Base-by-base conservation (phyloP, 2,329 filamentous ascomycete genomes). In the Pseudopyrenochaeta lycopersici region DNA sequence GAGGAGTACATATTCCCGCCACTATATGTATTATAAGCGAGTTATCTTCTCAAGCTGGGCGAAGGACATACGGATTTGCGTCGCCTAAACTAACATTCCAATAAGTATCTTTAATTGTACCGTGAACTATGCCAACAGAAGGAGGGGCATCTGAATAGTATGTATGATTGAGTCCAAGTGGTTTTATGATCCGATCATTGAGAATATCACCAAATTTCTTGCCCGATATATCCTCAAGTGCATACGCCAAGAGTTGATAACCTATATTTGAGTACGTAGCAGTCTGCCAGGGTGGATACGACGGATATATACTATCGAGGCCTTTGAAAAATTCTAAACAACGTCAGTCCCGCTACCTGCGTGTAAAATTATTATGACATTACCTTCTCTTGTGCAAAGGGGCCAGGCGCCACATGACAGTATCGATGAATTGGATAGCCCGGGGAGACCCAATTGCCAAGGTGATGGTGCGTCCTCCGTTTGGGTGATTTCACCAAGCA, bases 131-230 rank as follows among this genome's bases (percentile, higher is more conserved):
- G 0, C 63, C 72, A 42, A 52, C 54, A 1, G 58, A 58, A 5
- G 59, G 57, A 14, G 60, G 54, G 5, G 71, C 71, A 20, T 64
- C 64, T 36, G 47, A 70, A 51, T 67, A 65, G 55, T 66, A 77
- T 1, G 77, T 78, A 14, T 64, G 62, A 10, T 72, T 77, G 17
- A 83, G 59, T 1, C 70, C 69, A 7, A 82, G 66, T 2, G 78
- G 76, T 21, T 72, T 60, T 20, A 79, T 65, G 7, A 82, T 48
- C 2, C 71, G 64, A 2, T 75, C 59, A 14, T 75, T 48, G 2
- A 82, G 52, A 0, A 78, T 57, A 0, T 73, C 60, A 14, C 67
- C 56, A 33, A 75, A 80, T 0, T 66, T 57, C 36, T 75, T 70
- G 2, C 73, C 71, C 0, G 75, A 77, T 6, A 82, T 76, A 3